Evolutionary conservation across 768 basidiomycete genomes (phyloP), one percentile per base, ranked within the genome.

Genomic region (Lyophyllum shimeji): DNA sequence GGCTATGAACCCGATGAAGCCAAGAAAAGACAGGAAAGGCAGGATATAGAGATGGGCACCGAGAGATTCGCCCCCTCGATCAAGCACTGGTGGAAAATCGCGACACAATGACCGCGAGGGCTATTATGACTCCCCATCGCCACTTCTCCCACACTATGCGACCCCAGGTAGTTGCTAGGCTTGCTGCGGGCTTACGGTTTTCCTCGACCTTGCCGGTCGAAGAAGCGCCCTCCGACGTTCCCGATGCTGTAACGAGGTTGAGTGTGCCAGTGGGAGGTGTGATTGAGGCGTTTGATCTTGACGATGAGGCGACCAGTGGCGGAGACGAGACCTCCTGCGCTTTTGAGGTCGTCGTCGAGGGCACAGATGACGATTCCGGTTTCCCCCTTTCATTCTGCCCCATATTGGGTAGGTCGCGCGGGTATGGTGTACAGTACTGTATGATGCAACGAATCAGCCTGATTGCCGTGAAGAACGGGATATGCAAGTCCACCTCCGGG

Each of bases 381-480:
- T 76, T 80, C 8, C 86, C 88, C 44, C 82, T 80, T 62, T 89
- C 89, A 61, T 80, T 84, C 69, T 90, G 80, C 20, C 89, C 94
- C 96, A 98, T 98, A 72, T 97, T 97, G 0, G 96, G 96, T 25
- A 95, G 71, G 65, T 95, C 86, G 44, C 78, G 84, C 65, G 83
- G 79, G 17, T 74, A 73, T 11, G 83, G 77, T 27, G 79, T 76
- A 64, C 88, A 90, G 64, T 90, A 92, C 88, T 98, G 64, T 18
- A 15, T 53, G 48, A 55, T 55, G 39, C 44, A 44, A 49, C 44
- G 65, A 54, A 39, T 34, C 48, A 24, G 43, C 43, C n/a, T 18
- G n/a, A 40, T 43, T 20, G 18, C 18, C 39, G n/a, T 7, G 12
- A 2, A 27, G 42, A 18, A n/a, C 15, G 48, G 34, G 48, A 46